Evolutionary conservation across 345 rosid species (phyloP).

Genomic region (Sisymbrium altissimum): DNA sequence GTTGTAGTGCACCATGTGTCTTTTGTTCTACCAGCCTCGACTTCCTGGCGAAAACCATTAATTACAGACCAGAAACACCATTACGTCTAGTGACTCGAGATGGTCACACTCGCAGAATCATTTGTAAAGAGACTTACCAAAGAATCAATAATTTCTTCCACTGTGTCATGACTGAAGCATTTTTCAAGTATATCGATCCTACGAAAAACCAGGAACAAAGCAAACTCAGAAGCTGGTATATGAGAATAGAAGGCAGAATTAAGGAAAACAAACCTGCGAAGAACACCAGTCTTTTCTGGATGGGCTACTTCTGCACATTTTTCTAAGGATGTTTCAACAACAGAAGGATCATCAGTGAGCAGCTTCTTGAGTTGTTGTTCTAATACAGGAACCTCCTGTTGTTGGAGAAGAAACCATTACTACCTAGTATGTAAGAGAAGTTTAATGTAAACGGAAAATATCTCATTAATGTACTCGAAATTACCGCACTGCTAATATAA

Average conservation of each 20-base stretch:
- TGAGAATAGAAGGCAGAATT: not conserved
- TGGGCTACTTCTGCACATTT: slow-evolving; percentile 54
- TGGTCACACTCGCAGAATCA: not conserved
- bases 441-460: slow-evolving; percentile 5
- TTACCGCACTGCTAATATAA: slow-evolving; percentile 57
- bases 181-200: slow-evolving; percentile 69
- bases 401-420: slow-evolving; percentile 3
- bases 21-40: slow-evolving; percentile 50
- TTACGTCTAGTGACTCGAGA: slow-evolving; percentile 6
- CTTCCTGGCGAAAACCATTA: slow-evolving; percentile 43
- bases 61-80: slow-evolving; percentile 11
- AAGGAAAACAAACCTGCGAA: slow-evolving; percentile 56
- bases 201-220: slow-evolving; percentile 10
- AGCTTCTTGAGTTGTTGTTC: slow-evolving; percentile 68
- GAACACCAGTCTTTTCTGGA: slow-evolving; percentile 65
- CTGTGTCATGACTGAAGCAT: slow-evolving; percentile 79
- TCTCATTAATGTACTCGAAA: not conserved
- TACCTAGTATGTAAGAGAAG: not conserved
- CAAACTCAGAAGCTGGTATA: slow-evolving; percentile 8
- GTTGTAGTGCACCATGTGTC: slow-evolving; percentile 69
- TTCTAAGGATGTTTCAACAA: slow-evolving; percentile 62
- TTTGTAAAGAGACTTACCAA: slow-evolving; percentile 50
- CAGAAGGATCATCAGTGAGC: slow-evolving; percentile 86
- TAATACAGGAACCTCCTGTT: slow-evolving; percentile 59
- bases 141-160: slow-evolving; percentile 80